phyloP scores from a whole-genome alignment of 768 basidiomycete genomes.

The Suillus bovinus region DNA sequence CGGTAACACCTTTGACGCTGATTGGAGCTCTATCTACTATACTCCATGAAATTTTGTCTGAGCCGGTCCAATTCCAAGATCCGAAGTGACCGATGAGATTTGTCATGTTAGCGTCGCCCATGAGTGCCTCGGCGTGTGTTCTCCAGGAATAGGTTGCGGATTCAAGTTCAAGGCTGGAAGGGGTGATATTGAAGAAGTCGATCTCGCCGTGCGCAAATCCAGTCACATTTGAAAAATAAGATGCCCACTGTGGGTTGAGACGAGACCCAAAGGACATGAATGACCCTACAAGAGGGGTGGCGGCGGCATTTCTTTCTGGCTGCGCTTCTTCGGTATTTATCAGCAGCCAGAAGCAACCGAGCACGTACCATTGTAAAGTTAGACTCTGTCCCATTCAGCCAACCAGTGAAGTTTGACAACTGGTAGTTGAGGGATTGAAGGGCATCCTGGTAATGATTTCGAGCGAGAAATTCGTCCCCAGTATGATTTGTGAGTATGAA shows the following conservation, averaged over 20 bases:
- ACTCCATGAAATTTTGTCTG: constrained; percentile 64
- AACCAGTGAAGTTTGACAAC: constrained; percentile 71
- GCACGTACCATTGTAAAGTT: constrained; percentile 64
- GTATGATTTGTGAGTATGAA: constrained; percentile 80
- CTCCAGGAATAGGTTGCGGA: constrained; percentile 47
- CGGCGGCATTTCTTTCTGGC: constrained; percentile 46
- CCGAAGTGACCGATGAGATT: constrained; percentile 48
- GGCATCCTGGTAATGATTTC: constrained; percentile 68
- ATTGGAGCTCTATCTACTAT: constrained; percentile 58
- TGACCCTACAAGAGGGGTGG: constrained; percentile 48
- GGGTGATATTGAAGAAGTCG: constrained; percentile 64
- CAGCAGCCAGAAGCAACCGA: not conserved
- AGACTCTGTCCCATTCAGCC: constrained; percentile 66
- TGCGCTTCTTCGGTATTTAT: constrained; percentile 25
- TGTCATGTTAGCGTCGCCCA: constrained; percentile 52
- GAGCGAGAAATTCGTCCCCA: constrained; percentile 62
- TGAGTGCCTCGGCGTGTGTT: constrained; percentile 47
- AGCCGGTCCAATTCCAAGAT: constrained; percentile 70
- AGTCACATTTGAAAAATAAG: constrained; percentile 77
- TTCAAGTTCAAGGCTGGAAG: constrained; percentile 41
- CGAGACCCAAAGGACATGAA: constrained; percentile 46
- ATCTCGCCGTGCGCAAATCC: constrained; percentile 73
- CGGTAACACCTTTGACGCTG: constrained; percentile 36
- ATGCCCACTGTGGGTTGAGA: constrained; percentile 46
- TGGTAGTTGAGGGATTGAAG: constrained; percentile 57